Conservation (phyloP, 2,329 filamentous ascomycete genomes). For the Hymenoscyphus occultus region DNA sequence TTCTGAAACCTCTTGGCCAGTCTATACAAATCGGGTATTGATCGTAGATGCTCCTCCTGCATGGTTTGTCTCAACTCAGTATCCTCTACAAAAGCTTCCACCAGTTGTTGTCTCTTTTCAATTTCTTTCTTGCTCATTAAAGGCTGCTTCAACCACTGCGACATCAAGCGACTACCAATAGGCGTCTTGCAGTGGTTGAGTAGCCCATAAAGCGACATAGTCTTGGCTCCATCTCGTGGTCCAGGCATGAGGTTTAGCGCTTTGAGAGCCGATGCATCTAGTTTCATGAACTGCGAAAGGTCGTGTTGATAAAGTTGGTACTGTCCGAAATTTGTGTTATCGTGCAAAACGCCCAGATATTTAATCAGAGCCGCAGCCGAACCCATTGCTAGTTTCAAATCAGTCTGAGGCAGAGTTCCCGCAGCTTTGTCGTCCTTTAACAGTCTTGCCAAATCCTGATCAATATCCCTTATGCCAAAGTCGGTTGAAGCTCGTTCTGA, state of each 20-base stretch:
- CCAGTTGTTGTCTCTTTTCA: slow-evolving; percentile 85
- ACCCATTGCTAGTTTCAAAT: slow-evolving; percentile 94
- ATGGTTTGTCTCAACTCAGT: slow-evolving; percentile 92
- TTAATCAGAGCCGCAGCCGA: slow-evolving; percentile 91
- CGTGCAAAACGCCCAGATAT: slow-evolving; percentile 86
- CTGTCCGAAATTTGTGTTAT: slow-evolving; percentile 92
- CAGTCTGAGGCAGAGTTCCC: slow-evolving; percentile 78
- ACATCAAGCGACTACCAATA: slow-evolving; percentile 80
- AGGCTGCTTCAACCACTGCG: slow-evolving; percentile 97
- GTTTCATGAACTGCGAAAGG: slow-evolving; percentile 94
- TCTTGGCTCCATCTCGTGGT: slow-evolving; percentile 90
- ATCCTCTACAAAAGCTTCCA: slow-evolving; percentile 90
- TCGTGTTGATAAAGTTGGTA: slow-evolving; percentile 98
- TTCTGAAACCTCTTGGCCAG: slow-evolving; percentile 93
- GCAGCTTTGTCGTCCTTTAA: slow-evolving; percentile 82
- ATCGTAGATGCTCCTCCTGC: slow-evolving; percentile 91
- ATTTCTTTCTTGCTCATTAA: slow-evolving; percentile 90
- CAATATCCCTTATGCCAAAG: slow-evolving; percentile 87
- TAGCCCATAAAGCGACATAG: slow-evolving; percentile 91
- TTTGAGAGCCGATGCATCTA: slow-evolving; percentile 90
- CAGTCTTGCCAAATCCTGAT: slow-evolving; percentile 85
- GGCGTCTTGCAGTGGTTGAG: slow-evolving; percentile 98
- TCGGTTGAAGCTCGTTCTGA: slow-evolving; percentile 74
- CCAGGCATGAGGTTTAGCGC: slow-evolving; percentile 97
- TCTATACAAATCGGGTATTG: slow-evolving; percentile 90